Percentiles rank a stretch among this genome's conserved stretches.
Conservation (phyloP, 495 filamentous ascomycete genomes). For the Hyaloscypha finlandica region DNA sequence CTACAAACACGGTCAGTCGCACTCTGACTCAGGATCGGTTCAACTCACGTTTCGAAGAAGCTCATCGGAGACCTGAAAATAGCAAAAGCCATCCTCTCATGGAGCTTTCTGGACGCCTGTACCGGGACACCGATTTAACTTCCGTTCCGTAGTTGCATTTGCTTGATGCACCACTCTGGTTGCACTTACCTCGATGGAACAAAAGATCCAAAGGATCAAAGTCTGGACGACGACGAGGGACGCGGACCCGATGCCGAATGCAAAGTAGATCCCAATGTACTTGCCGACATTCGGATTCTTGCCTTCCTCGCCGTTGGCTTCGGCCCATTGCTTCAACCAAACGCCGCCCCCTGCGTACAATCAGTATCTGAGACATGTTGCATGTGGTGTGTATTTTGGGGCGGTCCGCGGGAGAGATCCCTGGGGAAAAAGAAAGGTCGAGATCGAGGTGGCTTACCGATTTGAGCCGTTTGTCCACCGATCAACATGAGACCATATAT, state of each 20-base stretch:
- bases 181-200: constrained; percentile 75
- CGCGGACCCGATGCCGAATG: constrained; percentile 88
- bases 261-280: constrained; percentile 93
- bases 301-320: constrained; percentile 66
- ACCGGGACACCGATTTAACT: constrained; percentile 38
- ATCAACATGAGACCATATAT: constrained; percentile 80
- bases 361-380: constrained; percentile 34
- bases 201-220: constrained; percentile 97
- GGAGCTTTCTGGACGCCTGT: constrained; percentile 84
- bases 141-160: constrained; percentile 14
- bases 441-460: constrained; percentile 34
- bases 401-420: constrained; percentile 5
- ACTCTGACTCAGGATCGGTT: background rate
- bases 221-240: constrained; percentile 88
- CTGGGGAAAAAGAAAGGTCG: constrained; percentile 10
- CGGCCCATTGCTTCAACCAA: constrained; percentile 94
- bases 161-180: constrained; percentile 21
- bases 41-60: constrained; percentile 84
- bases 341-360: constrained; percentile 59
- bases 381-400: background rate
- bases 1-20: constrained; percentile 14
- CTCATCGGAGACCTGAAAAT: constrained; percentile 99
- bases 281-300: constrained; percentile 76
- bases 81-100: constrained; percentile 96
- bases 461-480: constrained; percentile 74